Evolutionary conservation across 2,329 filamentous ascomycete species (phyloP).

Genomic region (Exserohilum turcica): DNA sequence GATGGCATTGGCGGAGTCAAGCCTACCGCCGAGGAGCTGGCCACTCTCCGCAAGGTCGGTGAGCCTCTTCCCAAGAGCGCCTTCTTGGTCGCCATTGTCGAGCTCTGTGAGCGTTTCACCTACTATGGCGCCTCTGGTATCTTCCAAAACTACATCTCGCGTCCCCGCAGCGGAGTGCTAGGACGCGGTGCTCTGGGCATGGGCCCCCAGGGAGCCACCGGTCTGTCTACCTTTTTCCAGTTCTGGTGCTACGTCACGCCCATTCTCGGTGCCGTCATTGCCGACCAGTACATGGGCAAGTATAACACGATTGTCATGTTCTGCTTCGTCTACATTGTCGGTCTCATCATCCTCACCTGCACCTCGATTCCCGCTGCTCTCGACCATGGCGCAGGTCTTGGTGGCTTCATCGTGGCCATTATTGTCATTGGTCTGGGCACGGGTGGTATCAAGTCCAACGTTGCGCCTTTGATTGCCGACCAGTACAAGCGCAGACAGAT

Average conservation of each 20-base stretch:
- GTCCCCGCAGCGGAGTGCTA: conserved; percentile 44
- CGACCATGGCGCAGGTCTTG: conserved; percentile 63
- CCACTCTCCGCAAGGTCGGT: conserved; percentile 52
- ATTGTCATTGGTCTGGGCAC: conserved; percentile 75
- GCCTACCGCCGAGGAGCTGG: conserved; percentile 52
- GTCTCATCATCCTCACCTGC: conserved; percentile 69
- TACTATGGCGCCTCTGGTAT: conserved; percentile 55
- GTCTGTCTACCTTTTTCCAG: conserved; percentile 54
- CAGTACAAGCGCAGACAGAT: conserved; percentile 53
- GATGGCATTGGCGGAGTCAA: conserved; percentile 41
- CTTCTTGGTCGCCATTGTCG: conserved; percentile 56
- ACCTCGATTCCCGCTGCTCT: conserved; percentile 70
- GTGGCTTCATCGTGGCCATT: conserved; percentile 64
- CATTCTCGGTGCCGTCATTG: conserved; percentile 54
- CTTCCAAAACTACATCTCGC: conserved; percentile 58
- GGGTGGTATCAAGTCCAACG: conserved; percentile 83
- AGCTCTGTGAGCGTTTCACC: conserved; percentile 58
- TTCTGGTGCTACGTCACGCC: conserved; percentile 46
- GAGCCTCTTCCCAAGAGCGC: conserved; percentile 54
- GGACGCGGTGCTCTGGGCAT: conserved; percentile 51
- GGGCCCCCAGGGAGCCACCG: conserved; percentile 53
- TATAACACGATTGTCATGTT: conserved; percentile 74
- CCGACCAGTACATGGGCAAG: conserved; percentile 72
- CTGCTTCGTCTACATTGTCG: conserved; percentile 66
- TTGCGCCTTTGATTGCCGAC: conserved; percentile 59